Conservation (phyloP, 140 eudicot species). For the Cichorium intybus region DNA sequence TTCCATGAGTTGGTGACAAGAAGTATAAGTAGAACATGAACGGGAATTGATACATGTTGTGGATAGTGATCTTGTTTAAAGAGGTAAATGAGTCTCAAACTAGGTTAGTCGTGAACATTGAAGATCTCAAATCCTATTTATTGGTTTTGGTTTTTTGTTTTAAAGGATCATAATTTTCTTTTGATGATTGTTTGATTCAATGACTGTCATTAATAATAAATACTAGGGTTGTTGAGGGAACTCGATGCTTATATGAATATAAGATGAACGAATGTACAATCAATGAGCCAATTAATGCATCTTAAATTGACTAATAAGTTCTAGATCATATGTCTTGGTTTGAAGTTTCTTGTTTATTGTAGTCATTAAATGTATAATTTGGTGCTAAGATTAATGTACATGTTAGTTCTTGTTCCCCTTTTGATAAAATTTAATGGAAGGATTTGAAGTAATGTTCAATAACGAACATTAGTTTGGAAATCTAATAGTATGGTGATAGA, state of each 20-base stretch:
- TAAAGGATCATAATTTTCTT: background rate
- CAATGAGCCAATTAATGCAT: background rate
- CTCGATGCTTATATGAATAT: background rate
- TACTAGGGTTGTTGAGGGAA: background rate
- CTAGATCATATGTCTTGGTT: background rate
- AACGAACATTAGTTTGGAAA: background rate
- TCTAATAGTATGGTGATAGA: background rate
- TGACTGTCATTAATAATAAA: background rate
- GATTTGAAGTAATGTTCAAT: background rate
- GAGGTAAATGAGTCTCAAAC: conserved; percentile 1
- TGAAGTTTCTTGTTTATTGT: background rate
- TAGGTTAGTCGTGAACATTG: background rate
- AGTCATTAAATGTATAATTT: background rate
- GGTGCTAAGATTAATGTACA: background rate
- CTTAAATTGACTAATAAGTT: background rate
- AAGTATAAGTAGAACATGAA: background rate
- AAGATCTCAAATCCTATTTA: background rate
- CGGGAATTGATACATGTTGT: background rate
- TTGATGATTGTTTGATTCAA: background rate
- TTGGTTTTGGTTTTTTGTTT: background rate
- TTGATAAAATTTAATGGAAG: background rate
- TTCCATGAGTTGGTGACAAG: background rate
- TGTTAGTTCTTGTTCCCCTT: background rate
- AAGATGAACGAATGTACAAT: background rate
- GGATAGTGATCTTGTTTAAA: background rate